Evolutionary conservation across 208 protist genomes (phyloP), one percentile per base, ranked within the genome.

Genomic region (Acanthamoeba healyi): DNA sequence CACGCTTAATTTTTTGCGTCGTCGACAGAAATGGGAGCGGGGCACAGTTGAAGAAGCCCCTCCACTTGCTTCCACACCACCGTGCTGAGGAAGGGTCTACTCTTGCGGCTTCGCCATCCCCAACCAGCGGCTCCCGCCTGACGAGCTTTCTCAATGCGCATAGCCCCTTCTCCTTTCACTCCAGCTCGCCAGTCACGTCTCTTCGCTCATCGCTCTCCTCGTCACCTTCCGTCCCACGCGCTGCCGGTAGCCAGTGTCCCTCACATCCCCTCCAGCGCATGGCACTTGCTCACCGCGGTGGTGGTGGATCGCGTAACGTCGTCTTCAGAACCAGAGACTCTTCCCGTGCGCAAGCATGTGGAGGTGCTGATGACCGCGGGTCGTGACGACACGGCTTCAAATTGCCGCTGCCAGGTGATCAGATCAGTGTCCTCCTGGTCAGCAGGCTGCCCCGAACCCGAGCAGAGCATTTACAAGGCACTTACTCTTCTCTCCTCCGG

Each of bases 391-490:
- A 54, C 36, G 24, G 36, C 42, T 10, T 15, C 72, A 10, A 82
- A 82, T 46, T 82, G 72, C 22, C 36, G 40, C 36, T 82, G 72
- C 42, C 72, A 82, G 42, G 72, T 82, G 2, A 6, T 82, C 42
- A 38, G 72, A 36, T 82, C 72, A 10, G 72, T 82, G 6, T 38
- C 72, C 40, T 49, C 34, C 40, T 82, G 72, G 72, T 82, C 72
- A 7, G 72, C 72, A 15, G 72, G 72, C 72, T 54, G 42, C 14
- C 40, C 32, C 24, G 72, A 82, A 82, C 36, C 40, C 19, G 72
- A 82, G 72, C 72, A 82, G 42, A 82, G 72, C 42, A 36, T 82
- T 22, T 82, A 82, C 42, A 82, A 51, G 42, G 61, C 61, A 29
- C 61, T 9, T 29, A 24, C 10, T 19, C n/a, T 10, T 29, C 29